Evolutionary conservation across 371 early-diverging fungal species (phyloP).

Genomic region (Lichtheimia hyalospora): DNA sequence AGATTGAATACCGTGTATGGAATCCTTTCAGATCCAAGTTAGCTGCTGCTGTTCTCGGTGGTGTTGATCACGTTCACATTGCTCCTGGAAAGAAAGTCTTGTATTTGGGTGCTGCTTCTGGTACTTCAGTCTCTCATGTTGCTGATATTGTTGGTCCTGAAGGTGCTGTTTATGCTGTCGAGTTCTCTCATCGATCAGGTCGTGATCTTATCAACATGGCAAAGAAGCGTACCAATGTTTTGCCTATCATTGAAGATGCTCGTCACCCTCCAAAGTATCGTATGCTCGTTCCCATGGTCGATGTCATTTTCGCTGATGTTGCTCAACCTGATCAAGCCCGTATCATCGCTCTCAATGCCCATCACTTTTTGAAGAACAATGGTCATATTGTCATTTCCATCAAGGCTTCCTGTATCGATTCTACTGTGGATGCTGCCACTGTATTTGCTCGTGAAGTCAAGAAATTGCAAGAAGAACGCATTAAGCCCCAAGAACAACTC

Average conservation of each 20-base stretch:
- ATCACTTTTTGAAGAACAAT: conserved; percentile 98
- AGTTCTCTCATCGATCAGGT: conserved; percentile 99
- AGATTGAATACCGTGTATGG: conserved; percentile 99
- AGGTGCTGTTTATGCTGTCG: conserved; percentile 99
- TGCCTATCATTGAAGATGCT: conserved; percentile 99
- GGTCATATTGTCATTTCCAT: conserved; percentile 99
- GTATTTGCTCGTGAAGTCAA: conserved; percentile 99
- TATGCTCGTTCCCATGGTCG: conserved; percentile 99
- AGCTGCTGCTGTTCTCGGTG: conserved; percentile 99
- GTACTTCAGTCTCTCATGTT: conserved; percentile 99
- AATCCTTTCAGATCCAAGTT: conserved; percentile 99
- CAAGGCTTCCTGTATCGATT: conserved; percentile 99
- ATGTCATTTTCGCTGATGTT: conserved; percentile 99
- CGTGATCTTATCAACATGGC: conserved; percentile 99
- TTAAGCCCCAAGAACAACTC: conserved; percentile 99
- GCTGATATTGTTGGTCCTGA: conserved; percentile 98
- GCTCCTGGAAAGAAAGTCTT: conserved; percentile 98
- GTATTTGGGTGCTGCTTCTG: conserved; percentile 98
- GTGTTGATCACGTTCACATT: conserved; percentile 97
- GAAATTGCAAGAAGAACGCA: conserved; percentile 96
- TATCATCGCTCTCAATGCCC: conserved; percentile 98
- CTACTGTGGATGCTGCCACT: conserved; percentile 96
- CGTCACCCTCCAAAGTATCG: conserved; percentile 99
- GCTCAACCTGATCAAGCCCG: conserved; percentile 99
- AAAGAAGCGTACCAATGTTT: conserved; percentile 99